A percentile compares a stretch with the other conserved stretches of the same genome.
phyloP scores from a whole-genome alignment of 2,329 filamentous ascomycete species.

The Clarireedia paspali region DNA sequence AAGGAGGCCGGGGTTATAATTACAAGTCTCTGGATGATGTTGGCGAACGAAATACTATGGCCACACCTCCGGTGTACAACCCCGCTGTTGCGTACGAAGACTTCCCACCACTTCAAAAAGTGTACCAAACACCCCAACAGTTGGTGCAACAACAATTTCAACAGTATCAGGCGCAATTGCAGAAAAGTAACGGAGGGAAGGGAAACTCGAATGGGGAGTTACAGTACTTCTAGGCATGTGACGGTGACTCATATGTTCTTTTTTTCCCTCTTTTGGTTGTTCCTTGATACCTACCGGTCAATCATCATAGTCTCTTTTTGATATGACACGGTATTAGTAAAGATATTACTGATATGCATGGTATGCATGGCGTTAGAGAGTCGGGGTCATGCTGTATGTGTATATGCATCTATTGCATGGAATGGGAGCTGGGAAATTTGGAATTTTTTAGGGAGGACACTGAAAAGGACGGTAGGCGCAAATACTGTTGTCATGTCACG shows the following conservation, averaged over 20 bases:
- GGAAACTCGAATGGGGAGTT: conserved; percentile 19
- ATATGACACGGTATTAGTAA: too few species aligned
- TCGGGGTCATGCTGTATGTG: too few species aligned
- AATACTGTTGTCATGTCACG: too few species aligned
- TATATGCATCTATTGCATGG: too few species aligned
- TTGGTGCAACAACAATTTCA: conserved; percentile 28
- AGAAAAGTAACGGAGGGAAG: conserved; percentile 20
- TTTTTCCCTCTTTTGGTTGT: background rate
- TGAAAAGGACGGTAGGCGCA: too few species aligned
- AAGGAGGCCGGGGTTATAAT: conserved; percentile 39
- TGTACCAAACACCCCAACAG: conserved; percentile 29
- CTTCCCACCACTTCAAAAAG: conserved; percentile 29
- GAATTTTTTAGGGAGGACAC: too few species aligned
- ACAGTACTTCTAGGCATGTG: conserved; percentile 22
- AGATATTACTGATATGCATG: too few species aligned
- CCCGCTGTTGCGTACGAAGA: conserved; percentile 29
- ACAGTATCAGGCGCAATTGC: conserved; percentile 26
- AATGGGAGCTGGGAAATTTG: too few species aligned
- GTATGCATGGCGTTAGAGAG: too few species aligned
- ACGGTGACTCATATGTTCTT: background rate
- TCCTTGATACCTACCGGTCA: background rate
- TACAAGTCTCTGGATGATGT: conserved; percentile 66
- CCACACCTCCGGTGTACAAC: conserved; percentile 26
- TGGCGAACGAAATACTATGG: conserved; percentile 37
- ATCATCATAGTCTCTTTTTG: background rate